Evolutionary conservation across 352 stramenopile species (phyloP).

Genomic region (Globisporangium apiculatum): DNA sequence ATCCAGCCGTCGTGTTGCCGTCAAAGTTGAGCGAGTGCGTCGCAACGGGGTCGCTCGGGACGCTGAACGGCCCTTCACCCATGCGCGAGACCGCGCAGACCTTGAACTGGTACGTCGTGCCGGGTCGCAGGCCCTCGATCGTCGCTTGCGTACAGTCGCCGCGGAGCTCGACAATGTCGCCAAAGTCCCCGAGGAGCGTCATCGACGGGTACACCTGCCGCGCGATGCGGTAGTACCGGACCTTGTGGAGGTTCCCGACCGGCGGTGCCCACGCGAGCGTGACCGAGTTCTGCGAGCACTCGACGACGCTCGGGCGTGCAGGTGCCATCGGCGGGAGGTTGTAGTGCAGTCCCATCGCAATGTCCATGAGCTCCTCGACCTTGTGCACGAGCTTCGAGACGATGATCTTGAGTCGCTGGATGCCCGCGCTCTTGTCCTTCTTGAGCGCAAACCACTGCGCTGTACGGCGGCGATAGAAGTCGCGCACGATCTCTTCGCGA

Average conservation of each 20-base stretch:
- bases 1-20: slow-evolving; percentile 66
- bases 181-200: slow-evolving; percentile 77
- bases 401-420: slow-evolving; percentile 82
- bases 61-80: slow-evolving; percentile 80
- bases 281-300: slow-evolving; percentile 66
- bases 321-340: slow-evolving; percentile 79
- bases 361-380: slow-evolving; percentile 87
- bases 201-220: slow-evolving; percentile 74
- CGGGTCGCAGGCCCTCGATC: slow-evolving; percentile 73
- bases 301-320: slow-evolving; percentile 38
- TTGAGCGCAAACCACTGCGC: slow-evolving; percentile 75
- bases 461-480: slow-evolving; percentile 60
- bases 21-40: slow-evolving; percentile 73
- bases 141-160: slow-evolving; percentile 40
- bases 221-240: slow-evolving; percentile 78
- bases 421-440: slow-evolving; percentile 74
- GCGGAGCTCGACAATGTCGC: slow-evolving; percentile 70
- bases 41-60: slow-evolving; percentile 54
- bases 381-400: slow-evolving; percentile 86
- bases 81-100: slow-evolving; percentile 79
- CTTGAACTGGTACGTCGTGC: slow-evolving; percentile 83
- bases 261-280: slow-evolving; percentile 70
- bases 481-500: slow-evolving; percentile 54
- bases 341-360: slow-evolving; percentile 76
- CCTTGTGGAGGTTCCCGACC: slow-evolving; percentile 59